Percentiles rank a stretch among this genome's conserved stretches.
Evolutionary conservation across 192 early-diverging fungal genomes (phyloP).

Genomic region (Coemansia sp.): DNA sequence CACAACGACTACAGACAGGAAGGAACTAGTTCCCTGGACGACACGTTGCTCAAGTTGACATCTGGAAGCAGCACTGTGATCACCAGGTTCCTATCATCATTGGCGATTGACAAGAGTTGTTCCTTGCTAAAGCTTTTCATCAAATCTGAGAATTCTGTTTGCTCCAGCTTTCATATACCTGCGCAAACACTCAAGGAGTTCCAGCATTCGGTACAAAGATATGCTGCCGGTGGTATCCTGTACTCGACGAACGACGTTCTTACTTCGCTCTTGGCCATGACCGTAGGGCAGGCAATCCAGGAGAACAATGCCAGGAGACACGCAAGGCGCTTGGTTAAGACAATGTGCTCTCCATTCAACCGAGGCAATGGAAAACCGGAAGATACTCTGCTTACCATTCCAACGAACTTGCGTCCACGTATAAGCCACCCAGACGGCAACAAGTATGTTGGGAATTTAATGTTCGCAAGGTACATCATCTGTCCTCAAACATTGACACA

Average conservation of each 20-base stretch:
- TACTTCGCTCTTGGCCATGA: neutral
- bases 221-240: neutral
- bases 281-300: neutral
- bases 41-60: too few species aligned
- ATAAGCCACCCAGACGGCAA: neutral
- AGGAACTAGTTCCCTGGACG: neutral
- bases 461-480: neutral
- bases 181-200: neutral
- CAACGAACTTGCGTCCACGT: neutral
- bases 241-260: neutral
- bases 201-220: neutral
- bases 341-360: neutral
- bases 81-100: constrained; percentile 1
- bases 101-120: constrained; percentile 7
- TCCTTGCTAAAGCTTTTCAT: neutral
- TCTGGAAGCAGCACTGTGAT: neutral
- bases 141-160: neutral
- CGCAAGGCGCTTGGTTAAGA: neutral
- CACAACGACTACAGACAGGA: neutral
- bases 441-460: neutral
- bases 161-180: neutral
- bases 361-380: neutral
- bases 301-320: neutral
- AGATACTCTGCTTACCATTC: neutral
- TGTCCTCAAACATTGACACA: neutral